Conservation (phyloP, 176 grass and related monocot genomes). For the Oryza nivara region DNA sequence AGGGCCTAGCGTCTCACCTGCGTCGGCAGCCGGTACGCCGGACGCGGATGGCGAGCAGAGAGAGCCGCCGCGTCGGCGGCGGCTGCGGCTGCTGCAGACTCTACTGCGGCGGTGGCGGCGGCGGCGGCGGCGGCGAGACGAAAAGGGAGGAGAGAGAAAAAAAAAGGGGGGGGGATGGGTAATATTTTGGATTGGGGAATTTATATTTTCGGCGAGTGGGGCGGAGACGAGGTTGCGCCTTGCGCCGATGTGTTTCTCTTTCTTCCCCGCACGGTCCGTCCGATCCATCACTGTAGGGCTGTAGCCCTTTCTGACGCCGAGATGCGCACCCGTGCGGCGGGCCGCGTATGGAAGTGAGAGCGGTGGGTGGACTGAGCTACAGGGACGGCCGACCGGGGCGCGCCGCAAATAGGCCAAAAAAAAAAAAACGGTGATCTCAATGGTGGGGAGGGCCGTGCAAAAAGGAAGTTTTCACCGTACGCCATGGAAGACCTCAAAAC, state of each 20-base stretch:
- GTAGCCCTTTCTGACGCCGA: conserved; percentile 19
- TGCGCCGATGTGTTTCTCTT: conserved; percentile 32
- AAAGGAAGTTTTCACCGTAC: too few relatives aligned
- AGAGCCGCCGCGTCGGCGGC: conserved; percentile 1
- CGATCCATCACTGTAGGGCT: not conserved
- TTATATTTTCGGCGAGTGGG: conserved; percentile 9
- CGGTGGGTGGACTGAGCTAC: not conserved
- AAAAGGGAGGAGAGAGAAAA: conserved; percentile 28
- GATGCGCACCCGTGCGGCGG: conserved; percentile 31
- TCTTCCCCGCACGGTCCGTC: conserved; percentile 11
- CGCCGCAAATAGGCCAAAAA: not conserved
- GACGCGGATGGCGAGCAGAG: not conserved
- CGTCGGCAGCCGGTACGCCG: not conserved
- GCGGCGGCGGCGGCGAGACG: not conserved
- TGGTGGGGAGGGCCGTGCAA: too few relatives aligned
- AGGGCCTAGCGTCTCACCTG: conserved; percentile 33
- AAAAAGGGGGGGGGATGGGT: not conserved
- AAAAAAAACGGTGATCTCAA: not conserved
- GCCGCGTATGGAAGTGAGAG: not conserved
- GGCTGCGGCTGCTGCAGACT: not conserved
- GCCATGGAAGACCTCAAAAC: too few relatives aligned
- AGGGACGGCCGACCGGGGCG: not conserved
- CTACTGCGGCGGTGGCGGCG: conserved; percentile 21
- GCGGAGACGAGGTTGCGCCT: conserved; percentile 21
- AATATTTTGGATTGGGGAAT: conserved; percentile 42